Percentiles rank a stretch among this genome's conserved stretches.
These are phyloP conservation scores for Euryodendron excelsum DNA, from an alignment of 148 eudicot genomes.

Conservation along the genomic window DNA sequence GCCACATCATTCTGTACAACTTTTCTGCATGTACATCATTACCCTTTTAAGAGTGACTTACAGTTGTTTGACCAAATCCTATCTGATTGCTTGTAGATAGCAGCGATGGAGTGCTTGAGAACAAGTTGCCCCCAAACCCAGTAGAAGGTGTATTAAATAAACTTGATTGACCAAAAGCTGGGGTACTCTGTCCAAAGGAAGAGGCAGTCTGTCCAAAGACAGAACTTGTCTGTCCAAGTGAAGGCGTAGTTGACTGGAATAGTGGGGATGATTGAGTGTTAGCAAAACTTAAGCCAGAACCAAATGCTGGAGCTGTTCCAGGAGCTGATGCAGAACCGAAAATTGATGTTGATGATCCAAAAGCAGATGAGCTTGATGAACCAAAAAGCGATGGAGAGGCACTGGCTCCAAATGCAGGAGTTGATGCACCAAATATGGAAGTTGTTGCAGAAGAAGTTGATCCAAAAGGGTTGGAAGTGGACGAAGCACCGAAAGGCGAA, in stretches of 20 bases:
- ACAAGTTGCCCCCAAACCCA: conserved; percentile 58
- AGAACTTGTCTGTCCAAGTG: conserved; percentile 67
- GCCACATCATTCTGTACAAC: too few relatives aligned
- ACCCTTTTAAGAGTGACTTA: conserved; percentile 35
- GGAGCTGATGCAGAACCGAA: conserved; percentile 58
- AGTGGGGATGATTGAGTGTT: conserved; percentile 67
- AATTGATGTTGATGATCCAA: conserved; percentile 56
- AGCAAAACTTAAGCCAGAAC: conserved; percentile 57
- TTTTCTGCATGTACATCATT: too few relatives aligned
- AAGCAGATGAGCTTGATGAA: conserved; percentile 53
- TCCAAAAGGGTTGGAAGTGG: conserved; percentile 59
- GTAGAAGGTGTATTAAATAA: conserved; percentile 48
- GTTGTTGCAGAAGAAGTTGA: conserved; percentile 57
- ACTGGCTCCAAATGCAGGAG: conserved; percentile 59
- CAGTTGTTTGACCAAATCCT: conserved; percentile 69
- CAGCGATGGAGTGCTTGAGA: conserved; percentile 53
- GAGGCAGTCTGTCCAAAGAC: conserved; percentile 65
- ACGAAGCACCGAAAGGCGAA: conserved; percentile 55
- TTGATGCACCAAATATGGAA: conserved; percentile 57
- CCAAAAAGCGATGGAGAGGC: conserved; percentile 63
- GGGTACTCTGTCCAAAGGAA: conserved; percentile 51
- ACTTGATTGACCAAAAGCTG: conserved; percentile 55
- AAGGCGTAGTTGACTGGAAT: conserved; percentile 71
- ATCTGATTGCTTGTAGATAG: conserved; percentile 39
- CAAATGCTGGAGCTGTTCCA: conserved; percentile 55